These are phyloP conservation scores for Fusarium oligoseptatum DNA, from an alignment of 2,329 filamentous ascomycete genomes.

Conservation along the genomic window DNA sequence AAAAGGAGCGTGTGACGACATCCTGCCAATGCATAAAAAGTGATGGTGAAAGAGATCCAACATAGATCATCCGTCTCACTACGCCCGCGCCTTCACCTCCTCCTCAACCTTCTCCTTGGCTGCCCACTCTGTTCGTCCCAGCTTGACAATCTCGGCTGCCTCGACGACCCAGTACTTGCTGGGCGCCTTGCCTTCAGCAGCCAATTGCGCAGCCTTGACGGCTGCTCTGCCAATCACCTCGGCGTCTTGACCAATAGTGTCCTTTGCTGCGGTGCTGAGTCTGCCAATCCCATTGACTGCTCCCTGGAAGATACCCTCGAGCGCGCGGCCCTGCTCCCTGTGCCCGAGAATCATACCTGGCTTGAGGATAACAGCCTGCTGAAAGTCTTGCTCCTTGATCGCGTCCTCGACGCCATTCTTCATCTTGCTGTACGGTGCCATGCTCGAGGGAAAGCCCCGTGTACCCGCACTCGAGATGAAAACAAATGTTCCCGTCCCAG, in stretches of 20 bases:
- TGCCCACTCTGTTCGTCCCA: conserved; percentile 73
- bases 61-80: not conserved
- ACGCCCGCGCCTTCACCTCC: not conserved
- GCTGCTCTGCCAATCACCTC: conserved; percentile 78
- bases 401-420: conserved; percentile 89
- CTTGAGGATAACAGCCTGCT: conserved; percentile 79
- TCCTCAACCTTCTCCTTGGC: conserved; percentile 39
- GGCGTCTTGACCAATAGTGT: conserved; percentile 80
- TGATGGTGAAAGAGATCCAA: not conserved
- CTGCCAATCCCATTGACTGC: conserved; percentile 69
- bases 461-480: conserved; percentile 75
- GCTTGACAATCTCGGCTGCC: conserved; percentile 72
- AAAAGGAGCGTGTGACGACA: not conserved
- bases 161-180: conserved; percentile 73
- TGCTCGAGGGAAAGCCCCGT: conserved; percentile 53
- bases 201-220: conserved; percentile 70
- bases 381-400: conserved; percentile 79
- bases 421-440: conserved; percentile 75
- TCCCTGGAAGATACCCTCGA: conserved; percentile 69
- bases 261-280: conserved; percentile 68
- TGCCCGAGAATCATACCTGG: conserved; percentile 83
- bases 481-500: conserved; percentile 81
- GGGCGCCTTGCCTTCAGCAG: conserved; percentile 70
- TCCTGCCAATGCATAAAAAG: not conserved
- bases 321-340: conserved; percentile 70